phyloP scores from a whole-genome alignment of 2,329 filamentous ascomycete species.

The Helminthosporium solani region DNA sequence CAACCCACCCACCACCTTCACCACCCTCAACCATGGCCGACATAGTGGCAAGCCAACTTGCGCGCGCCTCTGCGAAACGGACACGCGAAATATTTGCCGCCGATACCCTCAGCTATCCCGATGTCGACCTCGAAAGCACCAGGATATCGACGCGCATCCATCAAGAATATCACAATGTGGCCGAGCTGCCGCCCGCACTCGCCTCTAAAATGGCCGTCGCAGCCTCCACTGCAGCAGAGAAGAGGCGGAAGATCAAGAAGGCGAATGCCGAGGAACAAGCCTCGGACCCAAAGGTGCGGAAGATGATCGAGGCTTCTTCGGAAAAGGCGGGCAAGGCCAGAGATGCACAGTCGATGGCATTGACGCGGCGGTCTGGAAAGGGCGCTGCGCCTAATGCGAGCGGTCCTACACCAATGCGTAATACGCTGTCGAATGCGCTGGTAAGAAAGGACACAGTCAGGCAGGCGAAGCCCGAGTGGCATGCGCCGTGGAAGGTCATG shows the following conservation, averaged over 20 bases:
- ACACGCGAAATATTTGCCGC: conserved; percentile 56
- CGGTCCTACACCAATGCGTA: conserved; percentile 53
- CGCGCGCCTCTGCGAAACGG: conserved; percentile 53
- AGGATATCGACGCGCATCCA: conserved; percentile 61
- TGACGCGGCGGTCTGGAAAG: conserved; percentile 54
- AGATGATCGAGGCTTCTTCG: conserved; percentile 66
- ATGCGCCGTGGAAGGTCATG: conserved; percentile 97
- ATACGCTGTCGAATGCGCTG: conserved; percentile 57
- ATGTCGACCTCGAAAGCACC: conserved; percentile 47
- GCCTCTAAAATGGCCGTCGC: conserved; percentile 75
- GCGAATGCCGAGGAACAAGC: conserved; percentile 51
- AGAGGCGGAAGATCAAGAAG: conserved; percentile 62
- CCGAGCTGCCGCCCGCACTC: conserved; percentile 73
- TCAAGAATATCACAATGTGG: conserved; percentile 75
- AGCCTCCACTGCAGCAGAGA: conserved; percentile 56
- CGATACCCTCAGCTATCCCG: conserved; percentile 49
- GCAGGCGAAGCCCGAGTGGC: conserved; percentile 85
- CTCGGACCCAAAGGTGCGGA: conserved; percentile 59
- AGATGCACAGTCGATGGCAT: conserved; percentile 55
- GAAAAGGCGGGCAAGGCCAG: conserved; percentile 48
- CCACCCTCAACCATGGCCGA: conserved; percentile 7
- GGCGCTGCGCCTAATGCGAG: conserved; percentile 56
- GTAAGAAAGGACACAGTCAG: conserved; percentile 64
- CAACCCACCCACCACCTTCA: background rate
- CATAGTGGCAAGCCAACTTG: conserved; percentile 17